phyloP scores from a whole-genome alignment of 345 rosid genomes.

The Populus euphratica region DNA sequence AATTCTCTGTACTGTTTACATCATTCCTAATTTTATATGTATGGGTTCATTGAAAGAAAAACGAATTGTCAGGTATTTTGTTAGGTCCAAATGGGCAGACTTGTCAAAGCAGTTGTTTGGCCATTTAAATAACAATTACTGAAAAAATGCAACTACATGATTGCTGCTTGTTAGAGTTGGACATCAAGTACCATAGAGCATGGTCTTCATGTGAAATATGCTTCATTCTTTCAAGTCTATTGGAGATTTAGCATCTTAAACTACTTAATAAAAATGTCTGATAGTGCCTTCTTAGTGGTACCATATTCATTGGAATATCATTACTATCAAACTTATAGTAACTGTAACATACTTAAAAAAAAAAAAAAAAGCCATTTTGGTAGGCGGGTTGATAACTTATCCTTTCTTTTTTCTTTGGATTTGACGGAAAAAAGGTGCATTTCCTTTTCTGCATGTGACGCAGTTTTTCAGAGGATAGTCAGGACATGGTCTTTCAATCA shows the following conservation, averaged over 20 bases:
- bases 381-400: not conserved
- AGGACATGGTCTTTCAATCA: not conserved
- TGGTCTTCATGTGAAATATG: too few relatives aligned
- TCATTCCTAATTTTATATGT: not conserved
- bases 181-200: too few relatives aligned
- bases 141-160: not conserved
- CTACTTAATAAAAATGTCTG: too few relatives aligned
- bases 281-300: not conserved
- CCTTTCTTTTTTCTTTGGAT: not conserved
- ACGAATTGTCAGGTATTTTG: not conserved
- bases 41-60: not conserved
- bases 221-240: too few relatives aligned
- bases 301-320: not conserved
- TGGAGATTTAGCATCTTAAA: too few relatives aligned
- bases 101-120: not conserved
- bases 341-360: not conserved
- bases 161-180: too few relatives aligned
- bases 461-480: not conserved
- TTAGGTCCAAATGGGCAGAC: not conserved
- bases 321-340: not conserved
- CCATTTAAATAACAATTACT: not conserved
- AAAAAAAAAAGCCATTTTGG: not conserved
- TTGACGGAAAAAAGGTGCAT: not conserved
- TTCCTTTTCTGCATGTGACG: not conserved
- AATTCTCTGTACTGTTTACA: not conserved